Evolutionary conservation across 371 early-diverging fungal genomes (phyloP).

Genomic region (Mortierella sp.): DNA sequence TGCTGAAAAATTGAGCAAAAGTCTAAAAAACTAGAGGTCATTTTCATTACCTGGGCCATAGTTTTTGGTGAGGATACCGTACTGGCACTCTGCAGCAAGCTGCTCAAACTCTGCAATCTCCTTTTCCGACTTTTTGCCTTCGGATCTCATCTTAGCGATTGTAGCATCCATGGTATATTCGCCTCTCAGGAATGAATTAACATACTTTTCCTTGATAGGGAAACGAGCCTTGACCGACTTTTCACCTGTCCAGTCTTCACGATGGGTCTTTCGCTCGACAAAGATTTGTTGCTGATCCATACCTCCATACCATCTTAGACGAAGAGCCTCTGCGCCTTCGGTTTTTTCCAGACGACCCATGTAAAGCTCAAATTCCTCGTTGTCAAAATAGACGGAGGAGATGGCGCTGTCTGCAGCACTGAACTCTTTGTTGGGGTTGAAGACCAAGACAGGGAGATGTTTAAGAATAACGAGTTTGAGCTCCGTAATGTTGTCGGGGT

Average conservation of each 20-base stretch:
- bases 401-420: constrained; percentile 85
- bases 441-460: constrained; percentile 96
- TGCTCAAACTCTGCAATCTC: constrained; percentile 81
- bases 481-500: constrained; percentile 98
- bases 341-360: constrained; percentile 91
- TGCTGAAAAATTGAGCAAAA: background rate
- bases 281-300: constrained; percentile 78
- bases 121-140: constrained; percentile 77
- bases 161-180: constrained; percentile 81
- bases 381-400: constrained; percentile 96
- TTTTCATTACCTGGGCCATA: constrained; percentile 82
- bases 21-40: background rate
- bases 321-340: constrained; percentile 94
- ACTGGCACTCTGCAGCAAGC: constrained; percentile 87
- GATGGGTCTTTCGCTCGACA: constrained; percentile 98
- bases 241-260: constrained; percentile 98
- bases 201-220: constrained; percentile 94
- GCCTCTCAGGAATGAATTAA: constrained; percentile 89
- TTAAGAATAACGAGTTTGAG: constrained; percentile 93
- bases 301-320: constrained; percentile 92
- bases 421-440: constrained; percentile 78
- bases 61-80: constrained; percentile 78
- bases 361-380: constrained; percentile 92
- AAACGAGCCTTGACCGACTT: constrained; percentile 96
- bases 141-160: constrained; percentile 84